Base-by-base conservation (phyloP, 352 stramenopile species). In the Pythium plurisporium region DNA sequence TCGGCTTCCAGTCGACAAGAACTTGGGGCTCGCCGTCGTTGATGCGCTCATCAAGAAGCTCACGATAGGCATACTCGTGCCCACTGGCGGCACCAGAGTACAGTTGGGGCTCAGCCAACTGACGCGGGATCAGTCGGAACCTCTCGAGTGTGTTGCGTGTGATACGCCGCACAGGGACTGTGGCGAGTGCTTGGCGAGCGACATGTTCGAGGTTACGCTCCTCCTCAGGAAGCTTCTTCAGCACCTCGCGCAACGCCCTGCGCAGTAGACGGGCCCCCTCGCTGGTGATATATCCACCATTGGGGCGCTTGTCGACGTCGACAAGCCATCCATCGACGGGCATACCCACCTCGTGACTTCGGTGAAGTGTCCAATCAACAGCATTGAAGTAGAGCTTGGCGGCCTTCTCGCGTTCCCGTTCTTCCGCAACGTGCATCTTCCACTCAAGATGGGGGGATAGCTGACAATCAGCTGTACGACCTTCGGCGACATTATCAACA, bases 1-100 rank as follows among this genome's bases (percentile, higher is more conserved):
- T 55, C 1, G 47, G 33, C 31, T 55, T 34, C 49, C 49, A 57
- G 36, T 57, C 49, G 6, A 47, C 49, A n/a, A 57, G 49, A 5
- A 47, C 34, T 19, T 57, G 36, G 1, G 49, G 34, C 9, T 57
- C 49, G 23, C 49, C 49, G 6, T 57, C 49, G 23, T 41, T 17
- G 26, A 38, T 57, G 9, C 36, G 26, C 37, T 57, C 34, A 6
- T 27, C 36, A 22, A 57, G 34, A 14, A 48, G 38, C 4, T 34
- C 36, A 12, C 49, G 26, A 12, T 57, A 57, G 7, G 4, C 26
- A 23, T 41, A 46, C 49, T 57, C 36, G 49, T 57, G 25, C 6
- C 49, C 49, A 26, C n/a, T 46, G 5, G 40, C 40, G 19, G 40
- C 23, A n/a, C 14, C 36, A 43, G 36, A 43, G 29, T 25, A 54